Evolutionary conservation across 2,329 filamentous ascomycete species (phyloP).

Genomic region (Elsinoe australis): DNA sequence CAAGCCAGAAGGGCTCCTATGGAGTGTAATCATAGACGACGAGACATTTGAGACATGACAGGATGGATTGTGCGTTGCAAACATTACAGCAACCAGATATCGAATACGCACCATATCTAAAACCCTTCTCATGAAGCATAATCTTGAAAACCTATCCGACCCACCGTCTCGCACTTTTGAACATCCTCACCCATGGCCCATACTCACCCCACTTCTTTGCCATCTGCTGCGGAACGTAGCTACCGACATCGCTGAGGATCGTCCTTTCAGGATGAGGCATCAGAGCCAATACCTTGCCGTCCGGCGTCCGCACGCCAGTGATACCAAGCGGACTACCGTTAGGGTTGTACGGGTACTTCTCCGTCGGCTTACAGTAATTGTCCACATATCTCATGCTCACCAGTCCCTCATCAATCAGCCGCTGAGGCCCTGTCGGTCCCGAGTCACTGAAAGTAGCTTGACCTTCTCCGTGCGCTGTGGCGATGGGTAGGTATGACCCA

Average conservation of each 20-base stretch:
- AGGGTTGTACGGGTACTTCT: slow-evolving; percentile 80
- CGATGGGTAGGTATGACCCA: slow-evolving; percentile 73
- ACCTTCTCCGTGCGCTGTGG: slow-evolving; percentile 85
- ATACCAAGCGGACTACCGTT: slow-evolving; percentile 79
- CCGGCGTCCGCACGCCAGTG: slow-evolving; percentile 66
- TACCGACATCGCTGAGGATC: slow-evolving; percentile 68
- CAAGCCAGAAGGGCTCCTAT: no score
- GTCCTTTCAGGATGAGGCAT: slow-evolving; percentile 96
- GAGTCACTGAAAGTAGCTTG: slow-evolving; percentile 51
- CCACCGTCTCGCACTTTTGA: slow-evolving; percentile 82
- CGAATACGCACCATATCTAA: no score
- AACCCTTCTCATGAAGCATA: no score
- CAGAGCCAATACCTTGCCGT: slow-evolving; percentile 76
- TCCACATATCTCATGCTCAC: slow-evolving; percentile 79
- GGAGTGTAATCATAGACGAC: no score
- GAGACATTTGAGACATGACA: no score
- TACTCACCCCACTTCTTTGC: slow-evolving; percentile 65
- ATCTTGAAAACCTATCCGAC: no score
- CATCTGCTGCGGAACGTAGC: slow-evolving; percentile 60
- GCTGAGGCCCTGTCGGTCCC: slow-evolving; percentile 39
- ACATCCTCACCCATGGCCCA: slow-evolving; percentile 79
- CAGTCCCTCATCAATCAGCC: slow-evolving; percentile 57
- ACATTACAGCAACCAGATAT: no score
- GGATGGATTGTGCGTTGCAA: no score
- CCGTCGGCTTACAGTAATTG: slow-evolving; percentile 67